Conservation (phyloP, 495 filamentous ascomycete genomes). For the Penicillium flavigenum region DNA sequence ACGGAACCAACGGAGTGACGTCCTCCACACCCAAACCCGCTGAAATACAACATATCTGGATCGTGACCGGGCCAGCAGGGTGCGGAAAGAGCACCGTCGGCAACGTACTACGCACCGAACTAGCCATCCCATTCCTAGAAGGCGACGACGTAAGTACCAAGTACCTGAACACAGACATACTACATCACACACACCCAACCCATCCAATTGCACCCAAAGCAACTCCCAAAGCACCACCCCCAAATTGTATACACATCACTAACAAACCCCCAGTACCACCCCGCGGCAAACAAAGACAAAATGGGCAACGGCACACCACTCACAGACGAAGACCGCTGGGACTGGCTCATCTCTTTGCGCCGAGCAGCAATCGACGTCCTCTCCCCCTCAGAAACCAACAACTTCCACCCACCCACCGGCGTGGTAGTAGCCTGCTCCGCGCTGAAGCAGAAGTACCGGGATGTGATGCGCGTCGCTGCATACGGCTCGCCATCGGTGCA, state of each 20-base stretch:
- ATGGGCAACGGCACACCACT: slow-evolving; percentile 86
- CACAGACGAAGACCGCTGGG: slow-evolving; percentile 95
- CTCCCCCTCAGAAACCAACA: slow-evolving; percentile 48
- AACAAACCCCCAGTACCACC: slow-evolving; percentile 66
- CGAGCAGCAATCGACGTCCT: slow-evolving; percentile 71
- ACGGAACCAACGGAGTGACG: slow-evolving; percentile 1
- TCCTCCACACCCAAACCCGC: slow-evolving; percentile 24
- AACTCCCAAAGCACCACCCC: neutral
- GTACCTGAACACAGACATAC: neutral
- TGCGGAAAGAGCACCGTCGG: slow-evolving; percentile 96
- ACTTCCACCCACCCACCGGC: slow-evolving; percentile 57
- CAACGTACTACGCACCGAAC: slow-evolving; percentile 65
- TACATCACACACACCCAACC: neutral
- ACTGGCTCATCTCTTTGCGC: slow-evolving; percentile 90
- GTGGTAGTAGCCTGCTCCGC: slow-evolving; percentile 96
- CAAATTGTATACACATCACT: slow-evolving; percentile 12
- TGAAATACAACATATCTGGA: slow-evolving; percentile 80
- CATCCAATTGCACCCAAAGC: slow-evolving; percentile 2
- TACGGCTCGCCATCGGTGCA: slow-evolving; percentile 73
- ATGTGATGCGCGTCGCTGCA: slow-evolving; percentile 88
- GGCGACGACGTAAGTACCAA: slow-evolving; percentile 81
- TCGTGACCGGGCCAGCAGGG: slow-evolving; percentile 95
- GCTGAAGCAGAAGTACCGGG: slow-evolving; percentile 94
- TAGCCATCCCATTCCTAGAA: slow-evolving; percentile 83
- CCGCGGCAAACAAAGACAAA: slow-evolving; percentile 82